phyloP scores from a whole-genome alignment of 306 rosid species.

The Fragaria vesca region DNA sequence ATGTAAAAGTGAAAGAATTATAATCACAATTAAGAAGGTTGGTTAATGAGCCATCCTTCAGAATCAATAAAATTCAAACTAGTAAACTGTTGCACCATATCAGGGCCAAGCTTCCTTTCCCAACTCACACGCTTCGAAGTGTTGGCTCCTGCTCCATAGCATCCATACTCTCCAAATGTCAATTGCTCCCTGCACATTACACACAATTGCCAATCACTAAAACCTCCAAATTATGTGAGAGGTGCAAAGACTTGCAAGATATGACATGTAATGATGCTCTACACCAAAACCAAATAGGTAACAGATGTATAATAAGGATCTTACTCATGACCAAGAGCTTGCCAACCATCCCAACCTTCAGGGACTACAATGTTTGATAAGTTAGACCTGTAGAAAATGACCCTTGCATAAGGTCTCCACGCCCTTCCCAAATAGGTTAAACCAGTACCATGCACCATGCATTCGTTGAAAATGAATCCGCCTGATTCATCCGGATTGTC shows the following conservation, averaged over 20 bases:
- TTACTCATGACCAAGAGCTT: constrained; percentile 36
- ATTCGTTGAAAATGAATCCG: constrained; percentile 72
- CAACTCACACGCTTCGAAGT: constrained; percentile 47
- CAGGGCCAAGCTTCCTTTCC: constrained; percentile 38
- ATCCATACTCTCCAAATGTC: constrained; percentile 50
- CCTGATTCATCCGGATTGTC: constrained; percentile 30
- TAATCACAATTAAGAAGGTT: constrained; percentile 14
- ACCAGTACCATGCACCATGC: constrained; percentile 53
- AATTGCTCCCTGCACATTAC: constrained; percentile 33
- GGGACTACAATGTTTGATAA: constrained; percentile 50
- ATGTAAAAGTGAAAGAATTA: background rate
- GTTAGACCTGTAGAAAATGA: constrained; percentile 50
- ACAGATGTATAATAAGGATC: background rate
- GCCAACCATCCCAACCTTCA: constrained; percentile 63
- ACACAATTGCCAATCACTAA: background rate
- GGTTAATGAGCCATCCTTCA: constrained; percentile 58
- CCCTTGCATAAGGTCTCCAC: constrained; percentile 75
- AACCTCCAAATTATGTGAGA: background rate
- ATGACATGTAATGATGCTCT: background rate
- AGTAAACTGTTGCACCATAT: constrained; percentile 18
- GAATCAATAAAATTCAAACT: constrained; percentile 41
- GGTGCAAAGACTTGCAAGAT: background rate
- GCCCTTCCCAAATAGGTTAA: constrained; percentile 72
- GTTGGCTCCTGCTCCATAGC: constrained; percentile 57
- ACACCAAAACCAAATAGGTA: background rate